phyloP scores from a whole-genome alignment of 176 grass and related monocot species.

The Lolium multiflorum region DNA sequence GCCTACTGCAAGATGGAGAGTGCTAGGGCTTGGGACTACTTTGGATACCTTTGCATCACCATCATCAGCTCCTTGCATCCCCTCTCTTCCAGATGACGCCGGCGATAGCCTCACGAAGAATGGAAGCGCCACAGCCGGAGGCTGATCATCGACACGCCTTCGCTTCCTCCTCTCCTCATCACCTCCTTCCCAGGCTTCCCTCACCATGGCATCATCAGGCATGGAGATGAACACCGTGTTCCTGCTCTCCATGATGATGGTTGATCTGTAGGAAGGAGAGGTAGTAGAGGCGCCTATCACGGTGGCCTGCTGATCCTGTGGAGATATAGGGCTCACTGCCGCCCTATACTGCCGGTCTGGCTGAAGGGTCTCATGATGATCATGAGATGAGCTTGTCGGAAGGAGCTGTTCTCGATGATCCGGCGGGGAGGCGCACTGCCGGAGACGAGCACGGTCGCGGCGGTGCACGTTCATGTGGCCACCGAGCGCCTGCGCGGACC shows the following conservation, averaged over 20 bases:
- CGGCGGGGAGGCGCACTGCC: constrained; percentile 50
- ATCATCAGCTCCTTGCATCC: constrained; percentile 6
- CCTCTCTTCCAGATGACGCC: constrained; percentile 25
- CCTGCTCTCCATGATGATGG: constrained; percentile 54
- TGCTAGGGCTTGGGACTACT: constrained; percentile 51
- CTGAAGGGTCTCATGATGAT: constrained; percentile 8
- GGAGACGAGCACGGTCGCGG: constrained; percentile 77
- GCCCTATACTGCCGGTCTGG: constrained; percentile 3
- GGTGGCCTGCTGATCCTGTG: constrained; percentile 6
- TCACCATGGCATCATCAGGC: not conserved
- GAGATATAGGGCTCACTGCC: constrained; percentile 30
- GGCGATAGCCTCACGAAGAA: constrained; percentile 17
- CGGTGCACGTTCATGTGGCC: constrained; percentile 87
- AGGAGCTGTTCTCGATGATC: constrained; percentile 9
- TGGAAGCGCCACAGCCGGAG: not conserved
- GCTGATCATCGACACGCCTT: constrained; percentile 35
- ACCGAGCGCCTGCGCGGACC: constrained; percentile 72
- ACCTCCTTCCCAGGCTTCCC: not conserved
- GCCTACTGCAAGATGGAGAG: constrained; percentile 39
- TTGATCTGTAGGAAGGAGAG: constrained; percentile 45
- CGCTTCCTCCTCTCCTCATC: constrained; percentile 45
- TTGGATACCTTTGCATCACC: constrained; percentile 47
- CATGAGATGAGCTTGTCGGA: constrained; percentile 13
- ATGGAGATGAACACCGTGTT: constrained; percentile 43
- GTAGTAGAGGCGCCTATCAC: constrained; percentile 4